These are phyloP conservation scores for Diaporthe helianthi DNA, from an alignment of 2,329 filamentous ascomycete genomes.

Conservation along the genomic window DNA sequence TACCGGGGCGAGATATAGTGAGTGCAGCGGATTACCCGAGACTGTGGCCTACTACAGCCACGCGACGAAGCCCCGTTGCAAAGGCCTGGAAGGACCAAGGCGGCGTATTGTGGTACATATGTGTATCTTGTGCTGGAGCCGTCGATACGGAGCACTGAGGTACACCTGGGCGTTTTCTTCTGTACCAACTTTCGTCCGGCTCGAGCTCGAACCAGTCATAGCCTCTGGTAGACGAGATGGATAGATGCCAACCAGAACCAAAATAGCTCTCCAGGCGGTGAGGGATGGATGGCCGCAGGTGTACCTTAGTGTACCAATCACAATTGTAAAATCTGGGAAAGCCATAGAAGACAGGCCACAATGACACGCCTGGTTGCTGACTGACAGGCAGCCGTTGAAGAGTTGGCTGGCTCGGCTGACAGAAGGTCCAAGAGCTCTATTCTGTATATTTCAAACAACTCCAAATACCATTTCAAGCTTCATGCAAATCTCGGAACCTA, in stretches of 20 bases:
- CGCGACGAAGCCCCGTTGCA: background rate
- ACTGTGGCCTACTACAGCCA: background rate
- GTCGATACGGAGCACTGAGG: background rate
- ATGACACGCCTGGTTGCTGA: background rate
- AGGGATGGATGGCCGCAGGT: background rate
- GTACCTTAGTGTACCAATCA: background rate
- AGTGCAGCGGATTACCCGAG: conserved; percentile 34
- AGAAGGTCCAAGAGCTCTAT: conserved; percentile 9
- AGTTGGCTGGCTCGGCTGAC: background rate
- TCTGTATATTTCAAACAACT: conserved; percentile 19
- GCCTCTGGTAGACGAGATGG: background rate
- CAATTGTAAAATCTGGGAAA: conserved; percentile 3
- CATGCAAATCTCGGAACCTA: background rate
- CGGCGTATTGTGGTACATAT: background rate
- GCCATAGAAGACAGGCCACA: background rate
- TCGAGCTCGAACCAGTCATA: background rate
- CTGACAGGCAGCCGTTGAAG: background rate
- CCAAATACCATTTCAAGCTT: conserved; percentile 17
- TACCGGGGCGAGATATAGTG: conserved; percentile 57
- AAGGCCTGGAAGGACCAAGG: background rate
- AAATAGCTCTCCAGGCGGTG: background rate
- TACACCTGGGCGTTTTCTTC: background rate
- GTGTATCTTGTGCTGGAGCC: background rate
- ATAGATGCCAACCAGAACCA: too few relatives aligned
- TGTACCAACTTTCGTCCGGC: background rate